Evolutionary conservation across 768 basidiomycete species (phyloP), one percentile per base, ranked within the genome.

Genomic region (Pisolithus tinctorius): DNA sequence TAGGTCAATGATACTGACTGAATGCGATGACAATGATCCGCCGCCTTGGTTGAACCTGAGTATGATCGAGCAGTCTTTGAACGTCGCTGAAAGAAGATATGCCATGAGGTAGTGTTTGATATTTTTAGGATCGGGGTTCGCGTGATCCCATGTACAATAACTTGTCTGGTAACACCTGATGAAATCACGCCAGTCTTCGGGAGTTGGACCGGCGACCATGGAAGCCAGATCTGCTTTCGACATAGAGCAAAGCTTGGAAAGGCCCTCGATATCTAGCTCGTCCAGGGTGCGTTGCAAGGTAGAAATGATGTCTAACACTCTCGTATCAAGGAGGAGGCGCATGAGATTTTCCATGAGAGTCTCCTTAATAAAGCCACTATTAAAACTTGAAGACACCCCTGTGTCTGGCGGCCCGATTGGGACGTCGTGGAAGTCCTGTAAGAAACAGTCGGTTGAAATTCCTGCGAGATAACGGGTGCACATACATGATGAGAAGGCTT

Each of bases 41-140:
- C 37, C 29, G 27, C 52, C 50, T 13, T 44, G 57, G 52, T 40
- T 45, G 45, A 60, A 54, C 20, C 73, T 70, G 36, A 84, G 54
- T 49, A 87, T 80, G 48, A 87, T 52, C 0, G 94, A 96, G 69
- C 95, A 99, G 66, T 99, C 95, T 66, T 99, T 99, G 77, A 99
- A 93, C 6, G 89, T 88, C 25, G 91, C 91, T 4, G 92, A 92
- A 47, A 97, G 83, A 20, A 93, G 71, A 65, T 90, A 90, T 7
- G 88, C 84, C 44, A 88, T 69, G 39, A 83, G 62, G 56, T 86
- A 80, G 58, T 86, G 79, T 38, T 80, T 77, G 45, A 88, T 67
- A 53, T 81, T 63, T 23, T 70, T 64, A 23, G 72, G 64, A 36
- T 60, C 60, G 26, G 74, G 76, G 20, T 66, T 62, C 26, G 60